phyloP scores from a whole-genome alignment of 192 early-diverging fungal genomes.

The Linnemannia elongata region DNA sequence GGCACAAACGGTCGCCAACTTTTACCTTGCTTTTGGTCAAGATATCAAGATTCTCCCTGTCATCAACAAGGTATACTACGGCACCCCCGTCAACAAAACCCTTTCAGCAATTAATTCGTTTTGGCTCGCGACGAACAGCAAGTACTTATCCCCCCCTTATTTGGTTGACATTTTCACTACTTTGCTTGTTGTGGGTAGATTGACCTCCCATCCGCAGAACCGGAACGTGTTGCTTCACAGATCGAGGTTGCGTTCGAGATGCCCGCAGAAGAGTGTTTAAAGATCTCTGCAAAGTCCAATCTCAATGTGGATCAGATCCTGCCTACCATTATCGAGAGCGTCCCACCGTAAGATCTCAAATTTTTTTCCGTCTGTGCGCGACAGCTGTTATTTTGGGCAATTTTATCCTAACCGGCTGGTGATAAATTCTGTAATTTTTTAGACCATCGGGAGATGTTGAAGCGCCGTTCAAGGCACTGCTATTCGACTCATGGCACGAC shows the following conservation, averaged over 20 bases:
- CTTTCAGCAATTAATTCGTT: neutral
- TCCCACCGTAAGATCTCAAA: conserved; percentile 69
- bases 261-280: conserved; percentile 62
- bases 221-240: conserved; percentile 79
- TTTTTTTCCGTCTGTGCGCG: neutral
- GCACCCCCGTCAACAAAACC: neutral
- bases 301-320: conserved; percentile 82
- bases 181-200: conserved; percentile 61
- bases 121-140: neutral
- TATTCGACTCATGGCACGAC: conserved; percentile 99
- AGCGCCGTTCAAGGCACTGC: conserved; percentile 84
- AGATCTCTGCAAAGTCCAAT: conserved; percentile 92
- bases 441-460: conserved; percentile 74
- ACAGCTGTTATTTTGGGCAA: neutral
- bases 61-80: conserved; percentile 81
- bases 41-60: conserved; percentile 90
- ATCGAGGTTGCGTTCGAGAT: conserved; percentile 93
- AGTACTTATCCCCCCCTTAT: neutral
- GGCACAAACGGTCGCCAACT: conserved; percentile 98
- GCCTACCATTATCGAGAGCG: conserved; percentile 80
- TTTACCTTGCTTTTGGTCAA: conserved; percentile 92
- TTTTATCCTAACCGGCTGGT: neutral
- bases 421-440: neutral
- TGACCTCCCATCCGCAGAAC: conserved; percentile 91
- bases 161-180: neutral